Evolutionary conservation across 2,329 filamentous ascomycete genomes (phyloP).

Genomic region (Talaromyces sp.): DNA sequence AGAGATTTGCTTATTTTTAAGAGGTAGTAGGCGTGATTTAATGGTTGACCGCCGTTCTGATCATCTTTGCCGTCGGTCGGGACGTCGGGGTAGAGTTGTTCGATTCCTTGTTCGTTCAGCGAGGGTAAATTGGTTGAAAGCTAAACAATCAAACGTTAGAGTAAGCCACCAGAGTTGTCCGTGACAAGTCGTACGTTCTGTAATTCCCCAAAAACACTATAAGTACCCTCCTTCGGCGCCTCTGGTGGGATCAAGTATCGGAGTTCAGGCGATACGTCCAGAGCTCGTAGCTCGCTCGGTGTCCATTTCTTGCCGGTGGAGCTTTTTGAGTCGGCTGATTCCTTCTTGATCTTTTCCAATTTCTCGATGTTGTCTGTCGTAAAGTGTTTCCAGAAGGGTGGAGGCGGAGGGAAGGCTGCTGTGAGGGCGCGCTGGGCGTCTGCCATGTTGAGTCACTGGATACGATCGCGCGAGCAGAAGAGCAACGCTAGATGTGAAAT

Average conservation of each 20-base stretch:
- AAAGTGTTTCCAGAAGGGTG: slow-evolving; percentile 86
- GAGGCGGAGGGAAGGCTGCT: slow-evolving; percentile 78
- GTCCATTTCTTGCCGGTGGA: slow-evolving; percentile 34
- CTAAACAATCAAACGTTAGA: slow-evolving; percentile 25
- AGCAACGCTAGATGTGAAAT: no score
- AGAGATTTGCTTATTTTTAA: slow-evolving; percentile 79
- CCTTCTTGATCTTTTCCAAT: slow-evolving; percentile 50
- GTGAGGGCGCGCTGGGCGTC: slow-evolving; percentile 53
- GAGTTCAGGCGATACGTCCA: slow-evolving; percentile 66
- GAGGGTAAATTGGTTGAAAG: slow-evolving; percentile 60
- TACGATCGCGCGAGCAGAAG: background rate
- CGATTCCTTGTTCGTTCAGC: slow-evolving; percentile 67
- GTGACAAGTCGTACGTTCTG: slow-evolving; percentile 53
- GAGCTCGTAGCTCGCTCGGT: slow-evolving; percentile 32
- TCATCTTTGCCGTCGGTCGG: slow-evolving; percentile 48
- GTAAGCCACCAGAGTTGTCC: no score
- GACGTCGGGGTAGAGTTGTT: slow-evolving; percentile 62
- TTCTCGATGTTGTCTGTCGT: slow-evolving; percentile 69
- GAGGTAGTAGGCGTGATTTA: slow-evolving; percentile 58
- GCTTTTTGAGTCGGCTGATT: slow-evolving; percentile 29
- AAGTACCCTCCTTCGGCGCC: slow-evolving; percentile 67
- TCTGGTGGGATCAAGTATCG: slow-evolving; percentile 75
- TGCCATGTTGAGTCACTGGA: slow-evolving; percentile 51
- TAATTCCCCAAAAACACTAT: slow-evolving; percentile 68
- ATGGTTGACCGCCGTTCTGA: slow-evolving; percentile 40